Evolutionary conservation across 2,329 filamentous ascomycete species (phyloP).

Genomic region (Dothiorella sarmentorum): DNA sequence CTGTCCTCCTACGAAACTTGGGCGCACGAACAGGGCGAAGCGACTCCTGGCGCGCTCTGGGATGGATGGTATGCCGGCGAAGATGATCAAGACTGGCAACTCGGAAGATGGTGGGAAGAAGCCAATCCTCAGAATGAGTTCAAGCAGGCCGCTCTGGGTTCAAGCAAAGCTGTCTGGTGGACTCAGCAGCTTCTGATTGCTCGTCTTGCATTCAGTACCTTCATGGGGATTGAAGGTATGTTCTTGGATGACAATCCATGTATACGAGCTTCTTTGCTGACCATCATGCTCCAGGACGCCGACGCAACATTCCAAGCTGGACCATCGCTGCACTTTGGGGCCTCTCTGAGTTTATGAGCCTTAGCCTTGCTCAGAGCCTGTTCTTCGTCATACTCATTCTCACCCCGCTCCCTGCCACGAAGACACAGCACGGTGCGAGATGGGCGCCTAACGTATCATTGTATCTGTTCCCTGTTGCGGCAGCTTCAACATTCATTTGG

Average conservation of each 20-base stretch:
- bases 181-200: slow-evolving; percentile 58
- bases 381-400: slow-evolving; percentile 60
- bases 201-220: slow-evolving; percentile 53
- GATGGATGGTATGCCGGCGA: slow-evolving; percentile 38
- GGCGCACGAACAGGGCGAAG: slow-evolving; percentile 43
- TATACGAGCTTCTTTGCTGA: slow-evolving; percentile 13
- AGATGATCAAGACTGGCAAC: slow-evolving; percentile 31
- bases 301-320: slow-evolving; percentile 52
- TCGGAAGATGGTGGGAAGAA: slow-evolving; percentile 54
- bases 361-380: slow-evolving; percentile 61
- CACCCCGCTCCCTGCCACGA: slow-evolving; percentile 48
- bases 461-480: slow-evolving; percentile 42
- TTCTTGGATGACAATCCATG: background rate
- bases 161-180: slow-evolving; percentile 59
- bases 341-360: slow-evolving; percentile 57
- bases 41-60: slow-evolving; percentile 41
- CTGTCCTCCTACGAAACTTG: slow-evolving; percentile 50
- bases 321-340: slow-evolving; percentile 54
- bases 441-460: slow-evolving; percentile 31
- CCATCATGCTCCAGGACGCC: slow-evolving; percentile 37
- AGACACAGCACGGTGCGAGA: slow-evolving; percentile 30
- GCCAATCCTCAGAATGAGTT: slow-evolving; percentile 52
- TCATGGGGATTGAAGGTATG: slow-evolving; percentile 56
- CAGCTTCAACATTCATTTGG: slow-evolving; percentile 45
- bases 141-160: slow-evolving; percentile 54